A percentile compares a stretch with the other conserved stretches of the same genome.
These are phyloP conservation scores for Pleurotus ostreatus DNA, from an alignment of 768 basidiomycete species.

Conservation along the genomic window DNA sequence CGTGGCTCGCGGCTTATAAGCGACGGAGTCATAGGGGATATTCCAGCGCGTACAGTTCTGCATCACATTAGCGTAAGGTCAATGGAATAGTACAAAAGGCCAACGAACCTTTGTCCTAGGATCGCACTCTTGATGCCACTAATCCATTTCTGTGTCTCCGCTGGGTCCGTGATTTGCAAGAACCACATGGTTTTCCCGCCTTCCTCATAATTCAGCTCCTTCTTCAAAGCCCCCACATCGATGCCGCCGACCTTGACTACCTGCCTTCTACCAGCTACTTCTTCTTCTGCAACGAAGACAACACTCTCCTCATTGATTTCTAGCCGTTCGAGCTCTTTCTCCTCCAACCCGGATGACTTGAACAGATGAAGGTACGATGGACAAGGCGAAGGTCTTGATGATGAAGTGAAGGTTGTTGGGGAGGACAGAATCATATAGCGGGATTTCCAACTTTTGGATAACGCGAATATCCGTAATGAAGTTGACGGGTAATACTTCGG, in stretches of 20 bases:
- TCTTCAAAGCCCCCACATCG: constrained; percentile 48
- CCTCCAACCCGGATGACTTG: constrained; percentile 54
- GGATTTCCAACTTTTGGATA: constrained; percentile 69
- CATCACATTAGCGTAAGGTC: not conserved
- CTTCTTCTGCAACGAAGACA: constrained; percentile 67
- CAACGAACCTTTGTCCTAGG: constrained; percentile 57
- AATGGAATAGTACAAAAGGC: constrained; percentile 6
- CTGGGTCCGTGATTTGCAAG: constrained; percentile 57
- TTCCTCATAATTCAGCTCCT: constrained; percentile 42
- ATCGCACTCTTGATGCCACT: constrained; percentile 68
- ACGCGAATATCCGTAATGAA: constrained; percentile 66
- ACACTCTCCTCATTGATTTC: constrained; percentile 76
- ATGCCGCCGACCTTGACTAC: constrained; percentile 69
- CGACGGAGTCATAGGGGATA: constrained; percentile 40
- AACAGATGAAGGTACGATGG: constrained; percentile 71
- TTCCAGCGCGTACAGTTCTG: constrained; percentile 68
- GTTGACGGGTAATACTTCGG: constrained; percentile 68
- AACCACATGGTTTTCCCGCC: constrained; percentile 62
- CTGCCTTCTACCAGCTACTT: constrained; percentile 39
- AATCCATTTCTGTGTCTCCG: constrained; percentile 75
- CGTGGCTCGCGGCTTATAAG: constrained; percentile 54
- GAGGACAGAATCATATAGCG: constrained; percentile 60
- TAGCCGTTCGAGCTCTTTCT: constrained; percentile 69
- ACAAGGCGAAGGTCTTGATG: constrained; percentile 22
- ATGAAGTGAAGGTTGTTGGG: constrained; percentile 33